Base-by-base conservation (phyloP, 2,329 filamentous ascomycete genomes). In the Ophidiomyces ophidiicola region DNA sequence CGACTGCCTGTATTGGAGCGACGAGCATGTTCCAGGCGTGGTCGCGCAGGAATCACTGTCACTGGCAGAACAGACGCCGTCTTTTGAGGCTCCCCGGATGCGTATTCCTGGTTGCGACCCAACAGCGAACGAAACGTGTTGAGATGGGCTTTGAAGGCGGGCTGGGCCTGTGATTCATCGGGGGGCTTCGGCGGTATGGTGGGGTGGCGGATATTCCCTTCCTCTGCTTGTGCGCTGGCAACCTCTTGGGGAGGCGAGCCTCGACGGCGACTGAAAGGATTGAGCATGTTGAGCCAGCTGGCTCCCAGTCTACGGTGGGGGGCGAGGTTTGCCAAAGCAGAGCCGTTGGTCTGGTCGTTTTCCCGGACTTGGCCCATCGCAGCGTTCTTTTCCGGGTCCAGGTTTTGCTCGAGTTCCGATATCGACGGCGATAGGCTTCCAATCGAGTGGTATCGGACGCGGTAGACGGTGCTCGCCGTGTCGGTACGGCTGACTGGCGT, bases 381-480 rank as follows among this genome's bases (percentile, higher is more conserved):
- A 30, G 38, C 5, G 39, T 60, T 60, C 5, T 43, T 40, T 39
- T 48, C 47, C 8, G 46, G 20, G 23, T 58, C 56, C 4, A 51
- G 53, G 26, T 57, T 56, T 40, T 53, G 53, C 18, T 54, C 50
- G 53, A 54, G 53, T 20, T 57, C 51, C 12, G 60, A 47, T n/a
- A 57, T 55, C 2, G 61, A 58, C 35, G 57, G 67, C 26, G 64
- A 69, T 41, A 63, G 62, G 35, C 66, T 68, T 11, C 61, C 59
- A 6, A 71, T 62, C 10, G 72, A 66, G 49, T 78, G 71, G 50
- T 78, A 76, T 20, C 71, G 70, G 20, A 80, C 69, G 36, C 73
- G 70, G 50, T 80, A 79, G 3, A 78, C 70, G 1, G 76, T 79
- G 45, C 74, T 78, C 18, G 69, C 70, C 1, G 72, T 76, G 48